These are phyloP conservation scores for Lophium mytilinum DNA, from an alignment of 495 filamentous ascomycete genomes.

Conservation along the genomic window DNA sequence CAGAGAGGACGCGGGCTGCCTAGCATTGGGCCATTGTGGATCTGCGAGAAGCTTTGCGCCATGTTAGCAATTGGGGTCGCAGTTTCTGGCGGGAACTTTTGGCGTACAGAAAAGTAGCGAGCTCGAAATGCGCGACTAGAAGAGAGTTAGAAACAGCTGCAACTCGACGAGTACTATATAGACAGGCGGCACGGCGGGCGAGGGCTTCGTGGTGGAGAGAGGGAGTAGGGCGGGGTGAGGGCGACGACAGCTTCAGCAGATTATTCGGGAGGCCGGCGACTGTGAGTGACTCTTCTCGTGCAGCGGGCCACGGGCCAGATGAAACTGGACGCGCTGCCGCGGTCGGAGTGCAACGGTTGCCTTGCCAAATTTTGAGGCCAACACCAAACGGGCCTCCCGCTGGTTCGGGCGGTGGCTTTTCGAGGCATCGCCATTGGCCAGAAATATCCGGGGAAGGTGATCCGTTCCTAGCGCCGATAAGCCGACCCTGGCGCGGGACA, in stretches of 20 bases:
- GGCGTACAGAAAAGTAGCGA: constrained; percentile 9
- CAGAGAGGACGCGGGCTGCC: constrained; percentile 5
- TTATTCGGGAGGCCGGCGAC: constrained; percentile 21
- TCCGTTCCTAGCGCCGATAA: not conserved
- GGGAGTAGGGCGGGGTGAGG: not conserved
- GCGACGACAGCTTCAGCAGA: too few species aligned
- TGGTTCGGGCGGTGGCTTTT: not conserved
- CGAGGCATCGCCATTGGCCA: not conserved
- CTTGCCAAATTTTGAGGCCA: not conserved
- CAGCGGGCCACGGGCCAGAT: not conserved
- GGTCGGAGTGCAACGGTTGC: not conserved
- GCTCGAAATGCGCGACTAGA: not conserved
- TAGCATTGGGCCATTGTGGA: constrained; percentile 15
- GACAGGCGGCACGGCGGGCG: not conserved
- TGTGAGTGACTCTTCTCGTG: constrained; percentile 13
- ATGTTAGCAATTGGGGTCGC: constrained; percentile 4
- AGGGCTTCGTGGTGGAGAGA: not conserved
- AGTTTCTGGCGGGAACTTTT: constrained; percentile 4
- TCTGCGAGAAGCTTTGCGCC: constrained; percentile 1
- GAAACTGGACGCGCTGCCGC: not conserved
- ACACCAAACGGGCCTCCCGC: not conserved
- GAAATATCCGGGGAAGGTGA: not conserved
- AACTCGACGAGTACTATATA: constrained; percentile 1
- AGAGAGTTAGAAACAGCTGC: not conserved
- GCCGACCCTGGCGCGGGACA: not conserved